Conservation (phyloP, 148 eudicot genomes). For the Rhododendron williamsianum region DNA sequence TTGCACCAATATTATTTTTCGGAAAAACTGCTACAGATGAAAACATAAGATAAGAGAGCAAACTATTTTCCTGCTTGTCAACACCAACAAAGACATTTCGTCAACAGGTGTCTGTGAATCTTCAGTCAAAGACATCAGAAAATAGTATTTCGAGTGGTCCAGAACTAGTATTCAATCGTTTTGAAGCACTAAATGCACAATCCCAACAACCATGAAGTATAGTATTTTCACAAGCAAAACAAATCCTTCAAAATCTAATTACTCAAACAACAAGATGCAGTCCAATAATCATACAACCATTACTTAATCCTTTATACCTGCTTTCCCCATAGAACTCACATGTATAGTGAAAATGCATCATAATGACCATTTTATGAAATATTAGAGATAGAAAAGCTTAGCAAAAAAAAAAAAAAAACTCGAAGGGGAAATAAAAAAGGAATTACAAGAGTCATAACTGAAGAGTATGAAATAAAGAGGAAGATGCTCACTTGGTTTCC, state of each 20-base stretch:
- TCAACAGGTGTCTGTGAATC: neutral
- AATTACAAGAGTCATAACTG: neutral
- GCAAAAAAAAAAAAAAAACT: neutral
- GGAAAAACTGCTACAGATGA: neutral
- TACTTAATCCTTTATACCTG: neutral
- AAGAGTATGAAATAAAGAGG: neutral
- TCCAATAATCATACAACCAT: neutral
- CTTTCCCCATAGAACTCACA: neutral
- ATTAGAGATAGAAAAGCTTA: neutral
- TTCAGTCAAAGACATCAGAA: neutral
- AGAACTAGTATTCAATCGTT: neutral
- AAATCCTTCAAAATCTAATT: neutral
- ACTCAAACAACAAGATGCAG: neutral
- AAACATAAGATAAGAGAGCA: neutral
- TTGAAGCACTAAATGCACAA: neutral
- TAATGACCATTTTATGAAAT: neutral
- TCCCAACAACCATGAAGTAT: neutral
- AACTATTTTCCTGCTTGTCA: slow-evolving; percentile 2
- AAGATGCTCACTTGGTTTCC: slow-evolving; percentile 63
- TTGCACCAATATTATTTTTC: neutral
- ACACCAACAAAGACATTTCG: neutral
- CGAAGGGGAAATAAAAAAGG: neutral
- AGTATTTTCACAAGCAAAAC: neutral
- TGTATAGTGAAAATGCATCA: neutral
- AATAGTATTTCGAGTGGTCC: neutral